These are phyloP conservation scores for Tolypocladium capitatum DNA, from an alignment of 2,329 filamentous ascomycete species.

Conservation along the genomic window DNA sequence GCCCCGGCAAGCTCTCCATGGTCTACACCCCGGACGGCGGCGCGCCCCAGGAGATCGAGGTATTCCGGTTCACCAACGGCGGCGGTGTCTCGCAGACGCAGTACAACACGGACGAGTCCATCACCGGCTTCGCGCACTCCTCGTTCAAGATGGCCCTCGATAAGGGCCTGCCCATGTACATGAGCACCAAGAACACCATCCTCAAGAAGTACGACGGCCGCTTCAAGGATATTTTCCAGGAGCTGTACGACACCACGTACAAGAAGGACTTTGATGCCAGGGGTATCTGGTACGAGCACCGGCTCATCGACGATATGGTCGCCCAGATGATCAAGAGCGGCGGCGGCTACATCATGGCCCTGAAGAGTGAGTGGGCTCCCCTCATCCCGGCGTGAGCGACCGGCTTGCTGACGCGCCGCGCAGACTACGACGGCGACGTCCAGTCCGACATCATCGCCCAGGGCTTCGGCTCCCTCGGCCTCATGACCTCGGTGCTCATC, in stretches of 20 bases:
- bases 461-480: slow-evolving; percentile 91
- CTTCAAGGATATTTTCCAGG: slow-evolving; percentile 99
- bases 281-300: slow-evolving; percentile 98
- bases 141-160: slow-evolving; percentile 89
- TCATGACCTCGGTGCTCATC: slow-evolving; percentile 97
- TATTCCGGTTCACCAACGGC: slow-evolving; percentile 76
- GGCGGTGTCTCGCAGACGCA: slow-evolving; percentile 87
- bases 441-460: slow-evolving; percentile 98
- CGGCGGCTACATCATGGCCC: slow-evolving; percentile 91
- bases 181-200: slow-evolving; percentile 99
- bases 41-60: slow-evolving; percentile 72
- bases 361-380: slow-evolving; percentile 85
- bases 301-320: slow-evolving; percentile 98
- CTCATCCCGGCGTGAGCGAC: background rate
- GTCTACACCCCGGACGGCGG: slow-evolving; percentile 82
- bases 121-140: slow-evolving; percentile 86
- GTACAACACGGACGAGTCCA: slow-evolving; percentile 97
- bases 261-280: slow-evolving; percentile 79
- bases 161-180: slow-evolving; percentile 88
- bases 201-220: slow-evolving; percentile 96
- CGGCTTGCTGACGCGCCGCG: background rate
- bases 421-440: slow-evolving; percentile 97
- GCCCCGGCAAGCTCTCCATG: slow-evolving; percentile 82
- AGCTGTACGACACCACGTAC: slow-evolving; percentile 82
- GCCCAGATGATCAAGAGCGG: slow-evolving; percentile 99